Evolutionary conservation across 805 yeast species (phyloP), one percentile per base, ranked within the genome.

Genomic region (Candida corydali): DNA sequence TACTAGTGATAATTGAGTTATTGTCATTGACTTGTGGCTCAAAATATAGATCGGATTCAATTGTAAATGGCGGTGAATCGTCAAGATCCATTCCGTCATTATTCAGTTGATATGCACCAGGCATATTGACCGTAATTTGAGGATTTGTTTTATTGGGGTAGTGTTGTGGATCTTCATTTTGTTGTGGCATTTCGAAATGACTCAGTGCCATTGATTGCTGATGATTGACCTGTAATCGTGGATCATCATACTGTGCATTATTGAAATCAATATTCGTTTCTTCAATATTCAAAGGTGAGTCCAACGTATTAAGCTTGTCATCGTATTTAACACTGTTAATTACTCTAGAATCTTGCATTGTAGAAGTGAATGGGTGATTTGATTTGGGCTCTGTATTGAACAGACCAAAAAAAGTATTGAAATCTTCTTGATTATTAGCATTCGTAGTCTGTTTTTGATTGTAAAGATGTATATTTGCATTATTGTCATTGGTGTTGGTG

Each of bases 21-120:
- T 39, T 31, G 20, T 29, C 41, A 14, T 36, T 26, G 17, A 25
- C 22, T 8, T 35, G 36, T 8, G 50, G 44, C 32, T 55, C 62
- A 36, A 48, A 50, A 35, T 41, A 54, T 28, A 50, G 20, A 26
- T 60, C 62, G 55, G 55, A 59, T 20, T 57, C 67, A 11, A 63
- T 50, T 6, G 66, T 55, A 38, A 61, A 61, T 11, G 64, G 65
- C 8, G 68, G 67, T 14, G 57, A 50, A 31, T 58, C 64, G 36
- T 63, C 70, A 11, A 63, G 31, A 11, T 64, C 70, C 69, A 63
- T 61, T 11, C 39, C 35, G 33, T 55, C 57, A 20, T 40, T 36
- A 9, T 9, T 31, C 30, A 15, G 25, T 23, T 44, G 48, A 37
- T 57, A 55, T 4, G 55, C 63, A 6, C 61, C 65, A 8, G 63